Base-by-base conservation (phyloP, 192 early-diverging fungal genomes). In the Coemansia sp. region DNA sequence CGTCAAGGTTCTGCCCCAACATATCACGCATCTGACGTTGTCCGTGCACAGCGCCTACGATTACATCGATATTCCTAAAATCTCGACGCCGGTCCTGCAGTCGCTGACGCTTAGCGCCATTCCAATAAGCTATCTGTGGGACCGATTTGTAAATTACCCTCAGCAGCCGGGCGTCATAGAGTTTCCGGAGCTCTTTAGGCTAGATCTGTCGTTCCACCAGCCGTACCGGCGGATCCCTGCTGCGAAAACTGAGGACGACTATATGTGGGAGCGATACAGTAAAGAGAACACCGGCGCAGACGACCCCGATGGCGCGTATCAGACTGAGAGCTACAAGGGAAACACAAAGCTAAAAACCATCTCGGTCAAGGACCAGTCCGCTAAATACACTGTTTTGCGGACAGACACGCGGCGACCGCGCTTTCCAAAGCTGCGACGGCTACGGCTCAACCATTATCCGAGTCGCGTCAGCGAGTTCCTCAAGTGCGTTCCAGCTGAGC, bases 41-140 rank as follows among this genome's bases (percentile, higher is more conserved):
- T 60, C 47, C 0, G 68, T 70, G 6, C 42, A 61, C 27, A 65
- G 65, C 53, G 62, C 68, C 4, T 70, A 68, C 27, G 68, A 71
- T 29, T 67, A 64, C 10, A 28, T 78, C 13, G 66, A 78, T 13
- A 69, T 78, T 22, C 75, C 75, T 19, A 65, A 67, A 8, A 69
- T 78, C 11, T 46, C 61, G 11, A 60, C 75, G 5, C 62, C 66
- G 14, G 54, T 55, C 23, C 65, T 78, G 10, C 36, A 55, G 22
- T 62, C 70, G 24, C 49, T 78, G 47, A 69, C 57, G 28, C 49
- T 78, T 19, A 62, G 59, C 58, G 50, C 58, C 6, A 67, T 78
- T 6, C 69, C 70, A 19, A 53, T 78, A 19, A 61, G 59, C 59
- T 68, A 67, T 11, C 42, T 72, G 58, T 78, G 75, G 75, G 69